Conservation (phyloP, 1,284 basidiomycete species). For the Xanthoconium separans region DNA sequence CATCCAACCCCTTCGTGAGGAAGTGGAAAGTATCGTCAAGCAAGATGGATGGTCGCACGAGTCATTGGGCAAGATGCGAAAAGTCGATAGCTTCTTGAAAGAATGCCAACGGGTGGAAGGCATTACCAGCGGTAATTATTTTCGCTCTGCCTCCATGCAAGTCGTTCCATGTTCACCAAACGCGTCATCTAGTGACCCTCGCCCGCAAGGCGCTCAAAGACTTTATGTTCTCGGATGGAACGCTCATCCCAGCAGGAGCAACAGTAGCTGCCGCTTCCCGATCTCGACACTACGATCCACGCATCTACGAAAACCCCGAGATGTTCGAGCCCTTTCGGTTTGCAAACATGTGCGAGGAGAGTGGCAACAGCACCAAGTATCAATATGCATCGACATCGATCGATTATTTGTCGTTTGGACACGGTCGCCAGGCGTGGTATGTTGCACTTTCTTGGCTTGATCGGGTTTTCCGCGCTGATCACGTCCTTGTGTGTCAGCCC, state of each 20-base stretch:
- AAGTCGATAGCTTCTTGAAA: slow-evolving; percentile 14
- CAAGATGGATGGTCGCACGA: slow-evolving; percentile 43
- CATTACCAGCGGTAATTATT: slow-evolving; percentile 26
- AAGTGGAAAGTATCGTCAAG: not conserved
- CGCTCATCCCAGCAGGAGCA: slow-evolving; percentile 38
- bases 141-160: not conserved
- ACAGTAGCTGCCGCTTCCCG: slow-evolving; percentile 23
- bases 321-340: slow-evolving; percentile 22
- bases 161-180: not conserved
- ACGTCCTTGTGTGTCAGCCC: slow-evolving; percentile 1
- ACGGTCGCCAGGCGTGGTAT: not conserved
- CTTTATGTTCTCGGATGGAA: slow-evolving; percentile 41
- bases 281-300: slow-evolving; percentile 27
- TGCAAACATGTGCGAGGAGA: slow-evolving; percentile 12
- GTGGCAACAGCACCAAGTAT: slow-evolving; percentile 13
- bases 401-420: not conserved
- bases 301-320: slow-evolving; percentile 1
- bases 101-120: slow-evolving; percentile 10
- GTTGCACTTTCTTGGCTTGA: not conserved
- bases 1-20: not conserved
- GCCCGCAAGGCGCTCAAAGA: not conserved
- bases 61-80: slow-evolving; percentile 7
- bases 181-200: slow-evolving; percentile 16
- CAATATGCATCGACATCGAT: slow-evolving; percentile 8
- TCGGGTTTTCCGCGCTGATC: too few relatives aligned